Evolutionary conservation across 2,329 filamentous ascomycete species (phyloP).

Genomic region (Davidsoniella australis): DNA sequence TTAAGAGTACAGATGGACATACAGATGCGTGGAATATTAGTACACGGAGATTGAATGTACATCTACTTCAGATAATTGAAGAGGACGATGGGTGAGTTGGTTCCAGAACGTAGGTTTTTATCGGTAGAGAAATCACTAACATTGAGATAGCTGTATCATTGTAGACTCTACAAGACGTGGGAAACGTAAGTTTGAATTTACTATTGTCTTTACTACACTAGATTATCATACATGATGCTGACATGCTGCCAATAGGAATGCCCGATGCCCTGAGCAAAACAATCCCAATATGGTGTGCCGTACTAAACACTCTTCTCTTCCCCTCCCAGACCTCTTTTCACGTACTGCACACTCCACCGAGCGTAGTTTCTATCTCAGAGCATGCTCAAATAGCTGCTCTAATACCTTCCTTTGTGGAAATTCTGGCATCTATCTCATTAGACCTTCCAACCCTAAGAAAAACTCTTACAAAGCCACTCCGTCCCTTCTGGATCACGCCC

Average conservation of each 20-base stretch:
- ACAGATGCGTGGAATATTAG: constrained; percentile 83
- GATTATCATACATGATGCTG: constrained; percentile 5
- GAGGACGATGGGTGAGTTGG: constrained; percentile 41
- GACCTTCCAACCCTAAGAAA: constrained; percentile 35
- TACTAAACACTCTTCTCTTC: constrained; percentile 68
- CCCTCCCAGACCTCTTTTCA: constrained; percentile 32
- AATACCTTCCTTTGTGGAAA: constrained; percentile 36
- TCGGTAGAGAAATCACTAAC: neutral
- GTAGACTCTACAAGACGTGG: constrained; percentile 87
- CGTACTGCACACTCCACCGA: constrained; percentile 51
- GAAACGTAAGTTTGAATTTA: constrained; percentile 42
- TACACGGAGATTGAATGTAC: constrained; percentile 65
- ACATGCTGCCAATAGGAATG: constrained; percentile 39
- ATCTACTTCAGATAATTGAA: constrained; percentile 54
- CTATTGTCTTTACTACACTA: neutral
- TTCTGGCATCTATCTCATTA: constrained; percentile 39
- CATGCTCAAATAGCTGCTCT: constrained; percentile 57
- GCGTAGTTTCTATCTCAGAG: constrained; percentile 57
- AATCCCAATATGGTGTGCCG: constrained; percentile 80
- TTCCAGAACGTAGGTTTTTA: neutral
- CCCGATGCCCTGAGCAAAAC: constrained; percentile 91
- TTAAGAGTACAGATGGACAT: constrained; percentile 96
- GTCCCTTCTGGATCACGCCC: constrained; percentile 65
- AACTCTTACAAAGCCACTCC: constrained; percentile 52
- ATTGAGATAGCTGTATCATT: constrained; percentile 46